phyloP scores from a whole-genome alignment of 176 grass and related monocot species.

The Zizania latifolia region DNA sequence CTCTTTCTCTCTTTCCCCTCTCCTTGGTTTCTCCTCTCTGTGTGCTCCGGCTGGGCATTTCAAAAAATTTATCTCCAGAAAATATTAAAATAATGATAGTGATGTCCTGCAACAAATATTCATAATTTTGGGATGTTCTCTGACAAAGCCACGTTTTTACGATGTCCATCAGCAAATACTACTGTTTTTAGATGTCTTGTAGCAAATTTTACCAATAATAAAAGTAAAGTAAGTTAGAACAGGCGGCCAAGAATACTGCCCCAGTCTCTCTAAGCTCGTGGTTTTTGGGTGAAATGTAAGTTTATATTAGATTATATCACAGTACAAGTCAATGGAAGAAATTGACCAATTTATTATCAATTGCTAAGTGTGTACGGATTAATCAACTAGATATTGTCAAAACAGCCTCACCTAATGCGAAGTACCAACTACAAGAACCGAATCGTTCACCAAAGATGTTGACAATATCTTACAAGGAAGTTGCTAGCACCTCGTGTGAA shows the following conservation, averaged over 20 bases:
- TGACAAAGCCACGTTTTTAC: too few relatives aligned
- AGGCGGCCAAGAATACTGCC: background rate
- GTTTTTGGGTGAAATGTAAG: background rate
- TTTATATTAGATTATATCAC: background rate
- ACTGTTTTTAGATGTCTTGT: too few relatives aligned
- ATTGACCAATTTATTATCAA: background rate
- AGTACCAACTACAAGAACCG: background rate
- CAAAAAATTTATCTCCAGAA: too few relatives aligned
- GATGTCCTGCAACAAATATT: too few relatives aligned
- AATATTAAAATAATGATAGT: too few relatives aligned
- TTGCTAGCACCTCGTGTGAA: too few relatives aligned
- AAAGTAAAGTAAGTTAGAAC: background rate
- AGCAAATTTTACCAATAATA: too few relatives aligned
- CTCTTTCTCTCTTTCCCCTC: too few relatives aligned
- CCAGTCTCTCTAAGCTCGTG: background rate
- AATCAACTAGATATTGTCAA: background rate
- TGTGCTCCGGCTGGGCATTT: too few relatives aligned
- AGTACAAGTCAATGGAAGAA: background rate
- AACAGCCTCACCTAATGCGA: conserved; percentile 32
- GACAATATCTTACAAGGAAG: conserved; percentile 3
- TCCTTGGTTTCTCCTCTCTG: too few relatives aligned
- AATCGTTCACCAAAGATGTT: conserved; percentile 27
- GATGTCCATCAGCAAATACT: too few relatives aligned
- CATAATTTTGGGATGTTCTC: too few relatives aligned
- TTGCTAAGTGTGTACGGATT: background rate